Evolutionary conservation across 2,329 filamentous ascomycete genomes (phyloP).

Genomic region (Teratosphaeria viscida): DNA sequence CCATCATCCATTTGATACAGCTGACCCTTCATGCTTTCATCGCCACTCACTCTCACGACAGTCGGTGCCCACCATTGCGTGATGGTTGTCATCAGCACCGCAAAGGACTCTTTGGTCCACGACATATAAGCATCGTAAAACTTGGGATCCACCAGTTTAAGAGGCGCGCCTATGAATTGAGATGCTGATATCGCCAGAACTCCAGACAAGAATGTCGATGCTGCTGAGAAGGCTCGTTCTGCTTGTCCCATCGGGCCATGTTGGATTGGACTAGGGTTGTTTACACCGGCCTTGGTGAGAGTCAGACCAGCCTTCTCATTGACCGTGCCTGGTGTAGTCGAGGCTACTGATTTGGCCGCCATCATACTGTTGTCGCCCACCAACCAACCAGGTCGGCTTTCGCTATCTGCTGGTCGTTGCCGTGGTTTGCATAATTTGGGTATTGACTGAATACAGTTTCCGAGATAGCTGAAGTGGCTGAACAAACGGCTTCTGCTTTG

Average conservation of each 20-base stretch:
- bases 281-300: slow-evolving; percentile 30
- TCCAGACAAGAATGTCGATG: slow-evolving; percentile 41
- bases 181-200: slow-evolving; percentile 49
- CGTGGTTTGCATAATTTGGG: not conserved
- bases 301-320: slow-evolving; percentile 28
- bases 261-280: slow-evolving; percentile 29
- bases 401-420: not conserved
- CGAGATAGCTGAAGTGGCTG: not conserved
- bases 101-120: slow-evolving; percentile 75
- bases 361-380: not conserved
- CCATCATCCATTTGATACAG: slow-evolving; percentile 61
- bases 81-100: slow-evolving; percentile 65
- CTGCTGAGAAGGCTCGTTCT: slow-evolving; percentile 40
- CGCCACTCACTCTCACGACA: slow-evolving; percentile 70
- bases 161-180: slow-evolving; percentile 63
- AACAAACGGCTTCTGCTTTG: not conserved
- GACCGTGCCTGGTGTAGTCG: not conserved
- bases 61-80: slow-evolving; percentile 85
- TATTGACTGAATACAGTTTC: not conserved
- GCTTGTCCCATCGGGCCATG: slow-evolving; percentile 40
- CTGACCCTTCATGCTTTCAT: slow-evolving; percentile 67
- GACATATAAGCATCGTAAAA: slow-evolving; percentile 82
- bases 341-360: not conserved
- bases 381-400: not conserved
- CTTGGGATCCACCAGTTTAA: slow-evolving; percentile 66